Evolutionary conservation across 345 rosid species (phyloP), one percentile per base, ranked within the genome.

Genomic region (Iberis pinnata): DNA sequence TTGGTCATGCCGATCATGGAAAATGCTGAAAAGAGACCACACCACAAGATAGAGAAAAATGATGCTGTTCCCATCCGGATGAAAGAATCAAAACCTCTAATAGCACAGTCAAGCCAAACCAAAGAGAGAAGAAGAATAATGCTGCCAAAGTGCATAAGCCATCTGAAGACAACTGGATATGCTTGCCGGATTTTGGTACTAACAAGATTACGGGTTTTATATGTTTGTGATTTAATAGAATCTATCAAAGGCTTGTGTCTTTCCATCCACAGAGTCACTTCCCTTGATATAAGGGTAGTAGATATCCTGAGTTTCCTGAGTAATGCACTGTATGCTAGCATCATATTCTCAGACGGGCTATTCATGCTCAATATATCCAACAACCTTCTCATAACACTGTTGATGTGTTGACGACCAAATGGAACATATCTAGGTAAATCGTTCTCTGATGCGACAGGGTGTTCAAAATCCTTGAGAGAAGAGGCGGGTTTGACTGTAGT

Each of bases 31-130:
- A 92, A 71, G 55, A 83, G 73, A 72, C 96, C 80, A 71, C 95
- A 88, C 98, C 96, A 92, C 60, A 92, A 61, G 63, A 85, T 66
- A 9, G 88, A 81, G 70, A 85, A 84, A 70, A 87, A 79, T 4
- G 95, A 84, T 24, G 88, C 64, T 12, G 93, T 88, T 56, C 96
- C 95, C 87, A 92, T 72, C 48, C 86, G 82, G 51, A 85, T 62
- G 65, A 92, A 83, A 53, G 96, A 92, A 70, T 80, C 86, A 35
- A 92, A 55, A 49, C 98, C 95, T 61, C 96, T 81, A 56, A 88
- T 54, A 27, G 86, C 77, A 73, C 82, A 88, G 73, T 83, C 88
- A 95, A 92, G 53, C 96, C 95, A 92, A 56, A 85, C 72, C 76
- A 85, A 71, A 54, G 78, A 71, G 11, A 88, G 55, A 48, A 88